phyloP scores from a whole-genome alignment of 352 stramenopile genomes.

The Phytophthora boehmeriae region DNA sequence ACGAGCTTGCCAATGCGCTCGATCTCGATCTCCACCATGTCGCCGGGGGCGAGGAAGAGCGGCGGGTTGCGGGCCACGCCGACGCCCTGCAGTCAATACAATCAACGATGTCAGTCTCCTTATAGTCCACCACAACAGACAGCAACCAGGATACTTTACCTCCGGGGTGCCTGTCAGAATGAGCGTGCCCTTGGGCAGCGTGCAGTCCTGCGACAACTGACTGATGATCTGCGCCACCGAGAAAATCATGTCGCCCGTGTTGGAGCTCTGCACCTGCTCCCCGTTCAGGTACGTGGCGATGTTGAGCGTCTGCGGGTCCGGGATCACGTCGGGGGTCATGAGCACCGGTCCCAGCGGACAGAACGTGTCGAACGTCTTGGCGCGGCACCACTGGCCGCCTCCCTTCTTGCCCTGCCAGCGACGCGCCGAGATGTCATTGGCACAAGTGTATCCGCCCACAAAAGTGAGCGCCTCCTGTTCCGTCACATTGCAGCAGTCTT shows the following conservation, averaged over 20 bases:
- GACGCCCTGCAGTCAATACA: constrained; percentile 53
- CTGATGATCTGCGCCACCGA: constrained; percentile 88
- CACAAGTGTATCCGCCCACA: constrained; percentile 89
- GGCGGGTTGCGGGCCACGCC: constrained; percentile 88
- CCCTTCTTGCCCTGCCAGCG: constrained; percentile 89
- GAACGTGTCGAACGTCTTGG: constrained; percentile 93
- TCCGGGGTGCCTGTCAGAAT: constrained; percentile 92
- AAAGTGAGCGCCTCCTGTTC: constrained; percentile 83
- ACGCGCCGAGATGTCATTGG: constrained; percentile 89
- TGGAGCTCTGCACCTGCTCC: constrained; percentile 86
- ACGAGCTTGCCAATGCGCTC: constrained; percentile 89
- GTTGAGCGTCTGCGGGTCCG: constrained; percentile 73
- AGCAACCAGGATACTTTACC: constrained; percentile 34
- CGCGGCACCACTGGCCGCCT: constrained; percentile 87
- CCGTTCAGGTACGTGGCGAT: constrained; percentile 87
- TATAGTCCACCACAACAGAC: not conserved
- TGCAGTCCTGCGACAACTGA: constrained; percentile 90
- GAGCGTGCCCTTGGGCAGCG: constrained; percentile 84
- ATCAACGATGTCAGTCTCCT: too few species aligned
- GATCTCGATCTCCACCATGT: constrained; percentile 92
- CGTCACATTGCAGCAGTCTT: constrained; percentile 82
- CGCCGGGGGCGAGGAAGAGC: constrained; percentile 84
- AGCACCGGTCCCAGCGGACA: constrained; percentile 89
- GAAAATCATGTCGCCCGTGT: constrained; percentile 93
- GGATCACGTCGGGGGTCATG: constrained; percentile 74